A percentile compares a stretch with the other conserved stretches of the same genome.
These are phyloP conservation scores for Phytophthora colocasiae DNA, from an alignment of 352 stramenopile genomes.

Conservation along the genomic window DNA sequence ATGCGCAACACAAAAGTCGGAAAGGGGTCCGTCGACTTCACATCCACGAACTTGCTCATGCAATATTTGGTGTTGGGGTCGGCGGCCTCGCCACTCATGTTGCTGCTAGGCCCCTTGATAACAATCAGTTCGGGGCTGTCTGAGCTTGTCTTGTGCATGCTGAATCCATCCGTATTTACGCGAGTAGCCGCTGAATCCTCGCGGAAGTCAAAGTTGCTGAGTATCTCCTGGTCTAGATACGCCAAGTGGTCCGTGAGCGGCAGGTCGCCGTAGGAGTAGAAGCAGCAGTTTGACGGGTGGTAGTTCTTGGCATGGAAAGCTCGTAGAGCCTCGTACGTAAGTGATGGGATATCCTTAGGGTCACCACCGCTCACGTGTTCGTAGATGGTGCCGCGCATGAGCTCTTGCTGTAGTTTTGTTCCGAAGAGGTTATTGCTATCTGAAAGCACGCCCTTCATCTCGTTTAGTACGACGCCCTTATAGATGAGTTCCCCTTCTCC, in stretches of 20 bases:
- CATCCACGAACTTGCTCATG: slow-evolving; percentile 72
- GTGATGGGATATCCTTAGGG: slow-evolving; percentile 68
- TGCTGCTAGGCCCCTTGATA: slow-evolving; percentile 64
- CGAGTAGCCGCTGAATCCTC: slow-evolving; percentile 53
- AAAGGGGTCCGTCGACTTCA: slow-evolving; percentile 77
- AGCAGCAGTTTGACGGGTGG: slow-evolving; percentile 90
- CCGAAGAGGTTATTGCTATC: slow-evolving; percentile 94
- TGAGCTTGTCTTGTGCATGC: slow-evolving; percentile 40
- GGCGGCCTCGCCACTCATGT: slow-evolving; percentile 57
- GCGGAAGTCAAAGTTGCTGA: slow-evolving; percentile 72
- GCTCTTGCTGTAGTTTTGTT: slow-evolving; percentile 89
- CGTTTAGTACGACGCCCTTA: slow-evolving; percentile 99
- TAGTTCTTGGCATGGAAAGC: slow-evolving; percentile 88
- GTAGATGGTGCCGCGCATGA: slow-evolving; percentile 92
- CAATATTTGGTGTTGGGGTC: slow-evolving; percentile 87
- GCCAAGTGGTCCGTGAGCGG: slow-evolving; percentile 76
- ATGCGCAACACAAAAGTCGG: slow-evolving; percentile 82
- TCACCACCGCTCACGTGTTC: slow-evolving; percentile 85
- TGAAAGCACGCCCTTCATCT: slow-evolving; percentile 99
- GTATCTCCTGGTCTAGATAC: slow-evolving; percentile 75
- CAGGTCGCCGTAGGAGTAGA: slow-evolving; percentile 92
- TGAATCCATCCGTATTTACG: slow-evolving; percentile 56
- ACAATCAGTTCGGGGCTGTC: slow-evolving; percentile 39
- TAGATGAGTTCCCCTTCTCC: slow-evolving; percentile 59
- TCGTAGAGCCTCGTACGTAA: slow-evolving; percentile 81